Percentiles rank a stretch among this genome's conserved stretches.
These are phyloP conservation scores for Solanum tarijense DNA, from an alignment of 257 asterid species.

Conservation along the genomic window DNA sequence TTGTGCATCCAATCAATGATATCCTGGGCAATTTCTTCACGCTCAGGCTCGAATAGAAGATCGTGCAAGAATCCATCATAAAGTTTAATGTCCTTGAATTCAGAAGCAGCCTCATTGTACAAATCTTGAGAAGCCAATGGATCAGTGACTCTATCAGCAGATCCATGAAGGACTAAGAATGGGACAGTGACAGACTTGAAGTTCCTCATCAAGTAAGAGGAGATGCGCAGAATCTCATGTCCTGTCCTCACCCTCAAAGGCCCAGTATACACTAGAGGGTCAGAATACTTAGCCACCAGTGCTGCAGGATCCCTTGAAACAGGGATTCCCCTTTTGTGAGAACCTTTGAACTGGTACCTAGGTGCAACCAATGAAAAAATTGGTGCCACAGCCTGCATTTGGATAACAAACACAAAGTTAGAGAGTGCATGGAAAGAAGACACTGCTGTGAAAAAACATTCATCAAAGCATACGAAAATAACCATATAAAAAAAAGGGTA, in stretches of 20 bases:
- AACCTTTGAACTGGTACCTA: conserved; percentile 95
- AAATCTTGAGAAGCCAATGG: conserved; percentile 92
- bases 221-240: conserved; percentile 87
- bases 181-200: conserved; percentile 72
- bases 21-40: conserved; percentile 81
- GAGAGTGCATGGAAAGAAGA: not conserved
- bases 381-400: conserved; percentile 82
- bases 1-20: conserved; percentile 92
- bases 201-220: conserved; percentile 65
- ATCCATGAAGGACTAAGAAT: conserved; percentile 93
- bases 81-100: conserved; percentile 75
- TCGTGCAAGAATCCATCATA: conserved; percentile 91
- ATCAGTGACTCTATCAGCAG: conserved; percentile 93
- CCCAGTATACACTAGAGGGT: conserved; percentile 94
- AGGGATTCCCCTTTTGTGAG: conserved; percentile 93
- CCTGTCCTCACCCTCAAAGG: conserved; percentile 95
- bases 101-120: conserved; percentile 79
- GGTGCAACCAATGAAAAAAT: conserved; percentile 87
- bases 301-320: conserved; percentile 90
- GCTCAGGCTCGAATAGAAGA: conserved; percentile 94
- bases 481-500: not conserved
- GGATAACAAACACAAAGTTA: not conserved
- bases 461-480: not conserved
- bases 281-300: conserved; percentile 86
- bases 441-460: not conserved